These are phyloP conservation scores for Orychophragmus violaceus DNA, from an alignment of 345 rosid genomes.

Conservation along the genomic window DNA sequence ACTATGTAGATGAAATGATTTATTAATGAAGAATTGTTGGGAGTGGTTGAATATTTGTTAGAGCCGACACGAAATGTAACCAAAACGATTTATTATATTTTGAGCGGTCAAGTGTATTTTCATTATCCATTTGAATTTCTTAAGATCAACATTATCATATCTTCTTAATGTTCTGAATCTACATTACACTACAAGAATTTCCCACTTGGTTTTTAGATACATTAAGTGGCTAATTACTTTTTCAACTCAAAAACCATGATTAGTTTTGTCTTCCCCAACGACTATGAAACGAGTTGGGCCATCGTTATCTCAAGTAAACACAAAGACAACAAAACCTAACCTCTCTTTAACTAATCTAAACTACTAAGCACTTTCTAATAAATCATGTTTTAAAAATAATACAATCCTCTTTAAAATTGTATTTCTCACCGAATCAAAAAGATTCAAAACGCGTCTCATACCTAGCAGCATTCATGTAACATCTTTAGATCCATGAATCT, in stretches of 20 bases:
- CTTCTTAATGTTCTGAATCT: neutral
- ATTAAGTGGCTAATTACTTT: neutral
- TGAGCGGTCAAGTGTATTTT: conserved; percentile 20
- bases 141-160: neutral
- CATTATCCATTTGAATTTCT: conserved; percentile 29
- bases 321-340: conserved; percentile 10
- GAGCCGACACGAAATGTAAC: conserved; percentile 14
- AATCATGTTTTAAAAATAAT: neutral
- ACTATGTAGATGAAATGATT: too few relatives aligned
- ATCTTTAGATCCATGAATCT: neutral
- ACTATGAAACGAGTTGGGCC: conserved; percentile 24
- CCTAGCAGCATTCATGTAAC: neutral
- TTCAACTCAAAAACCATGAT: too few relatives aligned
- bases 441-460: conserved; percentile 10
- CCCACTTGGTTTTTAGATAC: neutral
- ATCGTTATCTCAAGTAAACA: conserved; percentile 21
- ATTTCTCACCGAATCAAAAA: neutral
- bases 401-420: neutral
- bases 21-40: conserved; percentile 18
- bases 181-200: neutral
- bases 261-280: conserved; percentile 11
- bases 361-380: conserved; percentile 1
- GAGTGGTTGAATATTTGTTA: conserved; percentile 37
- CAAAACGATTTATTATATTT: too few relatives aligned
- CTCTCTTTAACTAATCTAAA: neutral